Evolutionary conservation across 768 basidiomycete species (phyloP).

Genomic region (Hericium alpestre): DNA sequence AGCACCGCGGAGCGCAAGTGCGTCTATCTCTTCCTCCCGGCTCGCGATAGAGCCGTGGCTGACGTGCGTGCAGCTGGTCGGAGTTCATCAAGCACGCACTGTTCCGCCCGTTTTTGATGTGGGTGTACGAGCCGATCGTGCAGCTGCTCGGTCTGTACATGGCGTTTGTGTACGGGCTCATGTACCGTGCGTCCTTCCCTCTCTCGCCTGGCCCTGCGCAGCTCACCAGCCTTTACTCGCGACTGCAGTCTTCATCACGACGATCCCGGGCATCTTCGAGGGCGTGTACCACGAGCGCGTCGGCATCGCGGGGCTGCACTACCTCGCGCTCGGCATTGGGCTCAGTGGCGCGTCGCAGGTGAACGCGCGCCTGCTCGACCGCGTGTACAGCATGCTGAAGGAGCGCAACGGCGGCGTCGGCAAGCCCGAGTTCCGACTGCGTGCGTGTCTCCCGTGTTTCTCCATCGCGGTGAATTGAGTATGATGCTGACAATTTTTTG

Average conservation of each 20-base stretch:
- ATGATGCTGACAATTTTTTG: neutral
- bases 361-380: slow-evolving; percentile 51
- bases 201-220: neutral
- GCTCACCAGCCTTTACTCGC: neutral
- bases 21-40: slow-evolving; percentile 13
- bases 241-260: slow-evolving; percentile 52
- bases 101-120: slow-evolving; percentile 56
- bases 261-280: slow-evolving; percentile 49
- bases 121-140: slow-evolving; percentile 51
- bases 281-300: slow-evolving; percentile 40
- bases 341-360: slow-evolving; percentile 36
- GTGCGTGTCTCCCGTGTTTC: slow-evolving; percentile 19
- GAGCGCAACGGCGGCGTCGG: slow-evolving; percentile 42
- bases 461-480: too few species aligned
- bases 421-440: slow-evolving; percentile 44
- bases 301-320: slow-evolving; percentile 59
- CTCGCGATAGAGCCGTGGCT: neutral
- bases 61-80: slow-evolving; percentile 32
- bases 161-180: slow-evolving; percentile 51
- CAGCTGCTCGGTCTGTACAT: slow-evolving; percentile 60
- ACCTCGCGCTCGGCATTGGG: slow-evolving; percentile 61
- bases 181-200: slow-evolving; percentile 8
- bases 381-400: slow-evolving; percentile 40
- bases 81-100: slow-evolving; percentile 42
- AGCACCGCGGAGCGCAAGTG: slow-evolving; percentile 29